phyloP scores from a whole-genome alignment of 164 flowering plant species.

The Tetrastigma voinierianum region DNA sequence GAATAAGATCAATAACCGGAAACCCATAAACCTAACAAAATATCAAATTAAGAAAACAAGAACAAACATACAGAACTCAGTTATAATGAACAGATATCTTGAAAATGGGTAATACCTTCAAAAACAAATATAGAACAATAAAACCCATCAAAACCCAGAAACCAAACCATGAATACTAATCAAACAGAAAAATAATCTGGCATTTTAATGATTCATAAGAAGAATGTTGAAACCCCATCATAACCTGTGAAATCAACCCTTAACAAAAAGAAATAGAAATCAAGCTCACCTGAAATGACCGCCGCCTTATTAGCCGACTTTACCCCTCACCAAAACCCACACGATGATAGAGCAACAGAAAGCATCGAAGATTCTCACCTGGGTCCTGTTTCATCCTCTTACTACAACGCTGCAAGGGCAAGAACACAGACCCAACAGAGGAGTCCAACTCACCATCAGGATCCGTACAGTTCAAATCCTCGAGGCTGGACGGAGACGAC shows the following conservation, averaged over 20 bases:
- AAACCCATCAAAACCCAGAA: too few relatives aligned
- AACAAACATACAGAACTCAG: too few relatives aligned
- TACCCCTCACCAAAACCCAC: slow-evolving; percentile 13
- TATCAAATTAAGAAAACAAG: too few relatives aligned
- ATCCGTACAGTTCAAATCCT: slow-evolving; percentile 31
- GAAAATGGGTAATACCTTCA: too few relatives aligned
- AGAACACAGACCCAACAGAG: slow-evolving; percentile 67
- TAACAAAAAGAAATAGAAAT: background rate
- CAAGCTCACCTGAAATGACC: slow-evolving; percentile 14
- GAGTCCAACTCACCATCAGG: slow-evolving; percentile 31
- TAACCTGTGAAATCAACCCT: slow-evolving; percentile 1
- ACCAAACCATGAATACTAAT: background rate
- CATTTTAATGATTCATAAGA: background rate
- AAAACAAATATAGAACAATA: too few relatives aligned
- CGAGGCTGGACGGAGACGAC: slow-evolving; percentile 36
- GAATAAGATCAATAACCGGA: too few relatives aligned
- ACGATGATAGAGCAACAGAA: slow-evolving; percentile 13
- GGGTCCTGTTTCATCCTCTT: slow-evolving; percentile 44
- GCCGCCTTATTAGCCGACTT: slow-evolving; percentile 16
- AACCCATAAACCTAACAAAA: too few relatives aligned
- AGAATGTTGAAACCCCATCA: slow-evolving; percentile 1
- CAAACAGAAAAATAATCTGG: background rate
- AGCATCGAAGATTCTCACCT: slow-evolving; percentile 12
- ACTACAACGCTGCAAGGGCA: slow-evolving; percentile 53
- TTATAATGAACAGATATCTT: too few relatives aligned